Base-by-base conservation (phyloP, 768 basidiomycete genomes). In the Pholiota conissans region DNA sequence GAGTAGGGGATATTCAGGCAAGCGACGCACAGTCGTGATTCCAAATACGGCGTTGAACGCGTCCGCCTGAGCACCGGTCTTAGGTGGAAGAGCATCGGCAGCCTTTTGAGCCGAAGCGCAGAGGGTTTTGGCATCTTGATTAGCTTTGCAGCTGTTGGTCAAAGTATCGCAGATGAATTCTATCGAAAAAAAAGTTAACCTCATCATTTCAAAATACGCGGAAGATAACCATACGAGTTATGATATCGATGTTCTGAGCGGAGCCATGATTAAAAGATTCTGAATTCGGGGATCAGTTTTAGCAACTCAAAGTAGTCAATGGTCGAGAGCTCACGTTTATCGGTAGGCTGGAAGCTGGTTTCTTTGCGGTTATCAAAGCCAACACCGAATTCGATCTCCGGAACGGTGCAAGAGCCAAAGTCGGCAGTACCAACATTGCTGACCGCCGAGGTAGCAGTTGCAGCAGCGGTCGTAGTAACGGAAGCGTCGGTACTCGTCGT, bases 291-390 rank as follows among this genome's bases (percentile, higher is more conserved):
- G 42, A 37, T 22, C 13, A 29, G 24, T 35, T 9, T n/a, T 11
- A 14, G 20, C 26, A 10, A 2, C 6, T 20, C 32, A 52, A 22
- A 27, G 24, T 11, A 22, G 18, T 52, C 6, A 46, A 29, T 14
- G 18, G 13, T 29, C 22, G 24, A 28, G 4, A 10, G 60, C 73
- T 52, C 61, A 79, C 78, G 69, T 65, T 73, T 64, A 67, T 85
- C 81, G 8, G 70, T 74, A 53, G 85, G 85, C 61, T 78, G 67
- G 75, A 85, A 87, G 68, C 76, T 76, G 9, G 84, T 86, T 65
- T 86, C 85, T 61, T 73, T 80, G 57, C 85, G 76, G 63, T 72
- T 71, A 59, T 86, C 84, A 63, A 87, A 84, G 34, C 82, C 83
- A 28, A 63, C 71, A 46, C 74, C 84, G 62, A 87, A 87, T 63